Base-by-base conservation (phyloP, 495 filamentous ascomycete species). In the Aspergillus egyptiacus region DNA sequence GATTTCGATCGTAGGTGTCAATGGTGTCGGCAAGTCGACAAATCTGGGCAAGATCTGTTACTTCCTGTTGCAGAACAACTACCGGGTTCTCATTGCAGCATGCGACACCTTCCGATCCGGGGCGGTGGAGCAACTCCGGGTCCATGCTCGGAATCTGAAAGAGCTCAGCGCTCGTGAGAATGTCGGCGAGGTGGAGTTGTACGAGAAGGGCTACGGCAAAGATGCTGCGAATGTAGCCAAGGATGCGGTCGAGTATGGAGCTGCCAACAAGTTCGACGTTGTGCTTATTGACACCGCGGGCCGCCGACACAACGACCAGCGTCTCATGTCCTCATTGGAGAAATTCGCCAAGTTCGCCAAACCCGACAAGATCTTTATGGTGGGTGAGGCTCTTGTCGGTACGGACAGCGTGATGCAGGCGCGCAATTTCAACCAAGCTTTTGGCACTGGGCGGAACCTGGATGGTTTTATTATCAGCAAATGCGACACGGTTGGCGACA, bases 401-500 rank as follows among this genome's bases (percentile, higher is more conserved):
- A 91, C 85, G 7, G 94, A 98, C 64, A 87, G 85, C 15, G 94
- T 98, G 31, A 86, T 87, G 50, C 93, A 98, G 72, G 93, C 94
- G 5, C 75, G 91, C 44, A 95, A 95, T 59, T 98, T 98, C 73
- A 96, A 96, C 60, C 79, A 82, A 19, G 85, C 86, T 2, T 98
- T 98, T 72, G 93, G 91, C 5, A 73, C 78, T 2, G 86, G 80
- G 23, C 77, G 89, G 54, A 79, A 80, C 40, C 63, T 94, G 37
- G 93, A 98, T 66, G 93, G 93, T 2, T 98, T 98, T 60, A 95
- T 98, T 57, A 96, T 98, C 59, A 91, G 84, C 50, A 98, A 98
- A 63, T 98, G 93, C 65, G 93, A 98, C 69, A 98, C 93, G 1
- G 93, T 97, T 34, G 93, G 93, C 20, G 91, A 97, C 69, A 98